Conservation (phyloP, 495 filamentous ascomycete species). For the Neurospora discreta region DNA sequence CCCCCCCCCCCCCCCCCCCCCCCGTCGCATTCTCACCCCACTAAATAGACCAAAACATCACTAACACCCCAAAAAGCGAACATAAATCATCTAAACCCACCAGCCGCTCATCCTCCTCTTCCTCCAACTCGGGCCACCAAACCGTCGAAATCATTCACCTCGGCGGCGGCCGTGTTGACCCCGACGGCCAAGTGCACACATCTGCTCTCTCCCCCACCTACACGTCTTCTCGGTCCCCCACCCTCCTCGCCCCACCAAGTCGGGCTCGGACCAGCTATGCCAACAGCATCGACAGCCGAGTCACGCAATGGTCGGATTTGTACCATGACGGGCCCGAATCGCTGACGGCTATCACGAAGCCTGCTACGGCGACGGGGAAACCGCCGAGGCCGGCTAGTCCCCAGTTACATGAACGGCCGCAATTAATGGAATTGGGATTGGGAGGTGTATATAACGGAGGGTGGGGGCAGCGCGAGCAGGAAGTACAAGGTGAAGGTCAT, state of each 20-base stretch:
- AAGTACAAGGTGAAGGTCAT: neutral
- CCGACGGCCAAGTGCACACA: neutral
- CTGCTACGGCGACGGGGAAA: neutral
- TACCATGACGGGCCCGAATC: conserved; percentile 7
- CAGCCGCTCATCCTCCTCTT: neutral
- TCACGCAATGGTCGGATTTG: conserved; percentile 27
- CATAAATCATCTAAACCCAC: neutral
- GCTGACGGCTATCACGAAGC: neutral
- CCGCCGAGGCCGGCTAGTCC: neutral
- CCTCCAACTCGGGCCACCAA: conserved; percentile 1
- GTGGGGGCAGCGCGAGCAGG: neutral
- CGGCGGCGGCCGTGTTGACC: conserved; percentile 19
- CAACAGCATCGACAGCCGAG: conserved; percentile 13
- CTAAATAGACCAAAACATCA: neutral
- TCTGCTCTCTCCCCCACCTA: neutral
- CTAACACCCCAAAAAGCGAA: neutral
- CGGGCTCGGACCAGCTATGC: neutral
- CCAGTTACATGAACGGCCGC: neutral
- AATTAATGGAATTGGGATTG: neutral
- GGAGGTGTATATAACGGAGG: neutral
- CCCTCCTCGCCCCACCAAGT: neutral
- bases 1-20: too few species aligned
- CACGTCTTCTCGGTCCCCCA: neutral
- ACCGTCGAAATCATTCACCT: conserved; percentile 21
- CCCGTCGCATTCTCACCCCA: too few species aligned